phyloP scores from a whole-genome alignment of 352 stramenopile genomes.

The Globisporangium recalcitrans region DNA sequence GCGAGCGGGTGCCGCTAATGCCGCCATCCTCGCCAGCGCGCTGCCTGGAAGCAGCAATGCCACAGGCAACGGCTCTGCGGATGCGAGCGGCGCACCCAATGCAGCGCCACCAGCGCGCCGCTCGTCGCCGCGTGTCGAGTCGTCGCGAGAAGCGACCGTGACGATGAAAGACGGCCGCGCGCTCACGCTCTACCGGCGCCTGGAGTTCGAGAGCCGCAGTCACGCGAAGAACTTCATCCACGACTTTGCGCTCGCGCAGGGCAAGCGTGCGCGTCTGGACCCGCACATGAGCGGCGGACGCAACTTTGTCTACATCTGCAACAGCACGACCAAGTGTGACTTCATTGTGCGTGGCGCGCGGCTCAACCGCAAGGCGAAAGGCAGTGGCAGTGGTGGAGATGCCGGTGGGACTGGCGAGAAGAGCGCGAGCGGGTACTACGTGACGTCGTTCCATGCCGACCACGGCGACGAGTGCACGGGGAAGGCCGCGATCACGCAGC shows the following conservation, averaged over 20 bases:
- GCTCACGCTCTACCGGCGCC: conserved; percentile 28
- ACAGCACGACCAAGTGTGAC: conserved; percentile 30
- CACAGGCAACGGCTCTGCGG: not conserved
- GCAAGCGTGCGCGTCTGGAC: conserved; percentile 38
- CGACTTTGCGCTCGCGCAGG: conserved; percentile 44
- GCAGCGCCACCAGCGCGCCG: not conserved
- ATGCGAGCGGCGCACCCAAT: not conserved
- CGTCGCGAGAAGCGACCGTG: not conserved
- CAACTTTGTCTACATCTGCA: conserved; percentile 43
- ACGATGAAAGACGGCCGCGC: conserved; percentile 19
- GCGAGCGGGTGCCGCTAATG: too few species aligned
- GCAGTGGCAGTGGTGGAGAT: not conserved
- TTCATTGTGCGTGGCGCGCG: conserved; percentile 28
- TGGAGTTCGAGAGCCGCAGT: conserved; percentile 23
- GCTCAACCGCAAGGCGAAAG: not conserved
- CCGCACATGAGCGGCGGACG: conserved; percentile 32
- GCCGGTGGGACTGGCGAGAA: not conserved
- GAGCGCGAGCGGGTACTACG: conserved; percentile 13
- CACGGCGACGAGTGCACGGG: conserved; percentile 32
- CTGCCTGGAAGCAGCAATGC: not conserved
- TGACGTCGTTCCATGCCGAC: conserved; percentile 30
- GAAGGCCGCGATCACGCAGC: conserved; percentile 27
- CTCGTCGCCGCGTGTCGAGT: not conserved
- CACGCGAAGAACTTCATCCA: conserved; percentile 40
- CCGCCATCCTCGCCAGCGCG: not conserved